Evolutionary conservation across 1,139 yeast genomes (phyloP), one percentile per base, ranked within the genome.

Genomic region (Blastobotrys aristatus): DNA sequence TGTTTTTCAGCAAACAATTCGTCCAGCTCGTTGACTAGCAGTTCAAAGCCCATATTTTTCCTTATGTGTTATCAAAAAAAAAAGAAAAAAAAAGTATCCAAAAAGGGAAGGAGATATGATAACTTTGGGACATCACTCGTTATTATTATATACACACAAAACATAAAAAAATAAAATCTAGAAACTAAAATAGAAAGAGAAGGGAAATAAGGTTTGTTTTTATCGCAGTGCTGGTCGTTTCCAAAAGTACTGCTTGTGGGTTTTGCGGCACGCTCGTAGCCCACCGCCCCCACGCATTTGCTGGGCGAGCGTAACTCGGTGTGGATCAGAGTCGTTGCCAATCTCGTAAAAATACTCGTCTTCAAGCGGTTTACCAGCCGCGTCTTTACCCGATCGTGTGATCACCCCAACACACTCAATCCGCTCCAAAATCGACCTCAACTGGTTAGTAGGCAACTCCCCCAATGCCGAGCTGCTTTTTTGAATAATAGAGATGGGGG

Each of bases 361-460:
- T 56, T 90, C 97, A 54, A 92, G 72, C 4, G 88, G 88, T 64
- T 88, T 87, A 13, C 97, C 97, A 2, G 97, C 95, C 3, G 97
- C 97, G 67, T 92, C 97, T 64, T 88, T 90, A 44, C 97, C 97
- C 52, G 77, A 75, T 64, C 97, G 82, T 58, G 80, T 77, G 53
- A 92, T 89, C 10, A 85, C 82, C 13, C 97, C 97, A 49, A 90
- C 76, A 58, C 94, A 83, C 6, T 64, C 57, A 33, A 78, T 69
- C 46, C 70, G 65, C 49, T 73, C 70, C 20, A 84, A 68, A 3
- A 76, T 52, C 34, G 61, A 58, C 35, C 71, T 66, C 22, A 76
- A 57, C 46, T 68, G 70, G 24, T 45, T 46, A 4, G 37, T 45
- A 29, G 58, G 48, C 41, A 63, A 60, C 14, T 56, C 50, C 49